phyloP scores from a whole-genome alignment of 164 flowering plant genomes.

The Vitis amurensis region DNA sequence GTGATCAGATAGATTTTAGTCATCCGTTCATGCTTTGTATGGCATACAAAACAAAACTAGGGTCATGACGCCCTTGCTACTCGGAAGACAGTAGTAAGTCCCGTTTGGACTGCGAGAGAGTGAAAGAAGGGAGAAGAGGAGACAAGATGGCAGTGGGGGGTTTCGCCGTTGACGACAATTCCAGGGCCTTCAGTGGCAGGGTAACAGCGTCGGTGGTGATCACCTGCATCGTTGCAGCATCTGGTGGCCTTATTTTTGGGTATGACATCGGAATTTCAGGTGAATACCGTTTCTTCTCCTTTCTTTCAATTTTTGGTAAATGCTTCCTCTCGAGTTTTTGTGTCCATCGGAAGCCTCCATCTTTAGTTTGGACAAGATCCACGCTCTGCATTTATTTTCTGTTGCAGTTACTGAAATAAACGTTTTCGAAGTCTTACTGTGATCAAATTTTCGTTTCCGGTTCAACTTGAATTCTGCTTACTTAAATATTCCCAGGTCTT shows the following conservation, averaged over 20 bases:
- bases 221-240: conserved; percentile 56
- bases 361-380: too few species aligned
- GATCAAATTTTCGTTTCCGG: too few species aligned
- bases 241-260: conserved; percentile 60
- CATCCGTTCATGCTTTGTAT: too few species aligned
- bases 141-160: conserved; percentile 35
- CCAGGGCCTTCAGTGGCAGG: conserved; percentile 11
- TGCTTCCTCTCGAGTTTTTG: neutral
- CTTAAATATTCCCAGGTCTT: too few species aligned
- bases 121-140: neutral
- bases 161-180: conserved; percentile 21
- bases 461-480: too few species aligned
- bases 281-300: conserved; percentile 1
- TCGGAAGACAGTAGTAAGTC: too few species aligned
- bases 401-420: too few species aligned
- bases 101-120: conserved; percentile 1
- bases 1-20: too few species aligned
- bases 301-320: neutral
- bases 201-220: conserved; percentile 46
- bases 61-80: neutral
- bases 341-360: too few species aligned
- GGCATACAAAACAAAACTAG: too few species aligned
- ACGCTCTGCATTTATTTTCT: too few species aligned
- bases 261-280: conserved; percentile 67
- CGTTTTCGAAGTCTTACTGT: too few species aligned